These are phyloP conservation scores for Saccharomyces hybrid DNA, from an alignment of 1,139 yeast species.

Conservation along the genomic window DNA sequence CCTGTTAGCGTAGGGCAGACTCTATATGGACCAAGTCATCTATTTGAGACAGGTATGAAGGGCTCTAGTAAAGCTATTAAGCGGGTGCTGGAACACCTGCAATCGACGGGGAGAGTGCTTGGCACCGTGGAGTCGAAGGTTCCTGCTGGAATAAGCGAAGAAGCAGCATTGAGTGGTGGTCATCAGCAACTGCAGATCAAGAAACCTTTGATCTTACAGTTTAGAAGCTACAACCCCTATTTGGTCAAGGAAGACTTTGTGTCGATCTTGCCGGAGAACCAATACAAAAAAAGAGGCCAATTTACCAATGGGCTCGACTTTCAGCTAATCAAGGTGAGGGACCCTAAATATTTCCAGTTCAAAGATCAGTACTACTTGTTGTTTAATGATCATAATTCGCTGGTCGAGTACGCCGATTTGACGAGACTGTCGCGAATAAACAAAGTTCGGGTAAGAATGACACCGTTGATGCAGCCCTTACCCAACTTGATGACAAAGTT, in stretches of 20 bases:
- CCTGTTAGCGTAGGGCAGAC: not conserved
- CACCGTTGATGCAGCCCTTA: slow-evolving; percentile 4
- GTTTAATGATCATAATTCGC: slow-evolving; percentile 14
- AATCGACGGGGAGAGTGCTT: not conserved
- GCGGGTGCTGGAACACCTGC: slow-evolving; percentile 1
- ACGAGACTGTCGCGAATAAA: slow-evolving; percentile 15
- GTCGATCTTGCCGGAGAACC: slow-evolving; percentile 9
- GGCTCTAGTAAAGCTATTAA: not conserved
- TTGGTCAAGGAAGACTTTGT: slow-evolving; percentile 17
- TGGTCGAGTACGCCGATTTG: slow-evolving; percentile 12
- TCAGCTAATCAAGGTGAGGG: slow-evolving; percentile 20
- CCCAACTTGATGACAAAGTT: not conserved
- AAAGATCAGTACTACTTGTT: slow-evolving; percentile 22
- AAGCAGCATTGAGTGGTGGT: not conserved
- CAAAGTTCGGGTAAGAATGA: slow-evolving; percentile 15
- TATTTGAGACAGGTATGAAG: not conserved
- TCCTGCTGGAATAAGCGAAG: not conserved
- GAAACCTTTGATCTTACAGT: slow-evolving; percentile 9
- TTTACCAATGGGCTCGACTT: slow-evolving; percentile 8
- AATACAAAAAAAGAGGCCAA: not conserved
- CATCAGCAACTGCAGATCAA: not conserved
- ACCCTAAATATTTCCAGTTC: slow-evolving; percentile 27
- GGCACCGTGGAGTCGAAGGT: not conserved
- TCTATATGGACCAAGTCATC: not conserved
- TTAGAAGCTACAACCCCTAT: slow-evolving; percentile 20